These are phyloP conservation scores for Striga hermonthica DNA, from an alignment of 305 asterid genomes.

Conservation along the genomic window DNA sequence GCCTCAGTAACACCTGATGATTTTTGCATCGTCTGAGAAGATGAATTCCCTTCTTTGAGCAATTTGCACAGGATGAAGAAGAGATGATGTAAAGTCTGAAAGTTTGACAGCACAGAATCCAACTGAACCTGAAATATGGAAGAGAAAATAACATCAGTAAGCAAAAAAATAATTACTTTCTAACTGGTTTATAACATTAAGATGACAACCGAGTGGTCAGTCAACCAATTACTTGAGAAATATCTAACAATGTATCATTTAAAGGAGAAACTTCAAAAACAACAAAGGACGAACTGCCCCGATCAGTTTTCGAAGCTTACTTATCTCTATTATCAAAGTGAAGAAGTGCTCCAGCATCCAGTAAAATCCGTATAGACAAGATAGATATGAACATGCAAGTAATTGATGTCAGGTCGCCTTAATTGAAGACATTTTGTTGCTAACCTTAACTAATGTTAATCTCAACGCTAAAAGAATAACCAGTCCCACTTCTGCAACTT, in stretches of 20 bases:
- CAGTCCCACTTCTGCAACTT: conserved; percentile 32
- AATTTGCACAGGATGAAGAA: conserved; percentile 87
- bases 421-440: too few species aligned
- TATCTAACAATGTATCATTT: conserved; percentile 11
- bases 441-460: conserved; percentile 24
- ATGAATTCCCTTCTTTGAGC: conserved; percentile 76
- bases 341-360: conserved; percentile 21
- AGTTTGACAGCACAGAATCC: conserved; percentile 73
- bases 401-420: conserved; percentile 23
- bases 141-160: conserved; percentile 27
- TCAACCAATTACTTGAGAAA: conserved; percentile 16
- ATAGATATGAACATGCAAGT: conserved; percentile 24
- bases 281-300: conserved; percentile 23
- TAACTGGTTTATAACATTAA: conserved; percentile 28
- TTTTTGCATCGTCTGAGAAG: conserved; percentile 33
- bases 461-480: conserved; percentile 25
- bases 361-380: conserved; percentile 26
- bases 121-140: conserved; percentile 65
- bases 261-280: conserved; percentile 6
- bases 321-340: background rate
- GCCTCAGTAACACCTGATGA: conserved; percentile 40
- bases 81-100: conserved; percentile 82
- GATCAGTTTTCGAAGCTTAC: conserved; percentile 18
- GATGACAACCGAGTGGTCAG: conserved; percentile 25
- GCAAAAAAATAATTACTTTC: conserved; percentile 13